A percentile compares a stretch with the other conserved stretches of the same genome.
Conservation (phyloP, 352 stramenopile species). For the Phytophthora boehmeriae region DNA sequence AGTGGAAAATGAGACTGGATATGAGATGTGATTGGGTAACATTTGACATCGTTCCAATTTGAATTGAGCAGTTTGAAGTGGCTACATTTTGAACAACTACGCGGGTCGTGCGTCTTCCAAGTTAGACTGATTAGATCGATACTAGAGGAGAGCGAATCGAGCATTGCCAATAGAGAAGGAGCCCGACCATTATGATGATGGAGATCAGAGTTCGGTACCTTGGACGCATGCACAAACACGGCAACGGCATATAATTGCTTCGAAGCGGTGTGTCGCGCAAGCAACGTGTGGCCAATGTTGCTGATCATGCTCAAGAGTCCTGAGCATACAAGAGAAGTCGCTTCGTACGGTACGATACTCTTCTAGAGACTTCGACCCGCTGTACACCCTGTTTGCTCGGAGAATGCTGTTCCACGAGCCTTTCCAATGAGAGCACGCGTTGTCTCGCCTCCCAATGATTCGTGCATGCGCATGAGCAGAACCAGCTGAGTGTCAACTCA, state of each 20-base stretch:
- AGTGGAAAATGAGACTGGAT: background rate
- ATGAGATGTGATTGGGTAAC: background rate
- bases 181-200: background rate
- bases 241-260: background rate
- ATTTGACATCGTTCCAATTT: background rate
- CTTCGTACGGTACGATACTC: too few relatives aligned
- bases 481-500: too few relatives aligned
- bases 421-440: background rate
- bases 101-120: conserved; percentile 31
- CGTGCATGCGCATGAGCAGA: background rate
- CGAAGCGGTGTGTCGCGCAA: background rate
- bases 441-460: background rate
- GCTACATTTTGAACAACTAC: too few relatives aligned
- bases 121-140: conserved; percentile 31
- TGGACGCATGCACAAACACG: background rate
- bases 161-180: background rate
- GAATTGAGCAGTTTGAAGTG: too few relatives aligned
- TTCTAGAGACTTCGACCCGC: too few relatives aligned
- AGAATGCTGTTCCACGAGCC: background rate
- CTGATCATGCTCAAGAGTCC: background rate
- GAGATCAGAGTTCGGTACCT: too few relatives aligned
- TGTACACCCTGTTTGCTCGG: background rate
- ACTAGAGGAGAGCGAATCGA: background rate
- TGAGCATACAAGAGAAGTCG: background rate
- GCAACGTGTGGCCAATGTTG: background rate